phyloP scores from a whole-genome alignment of 441 rosid genomes.

The Viola pubescens region DNA sequence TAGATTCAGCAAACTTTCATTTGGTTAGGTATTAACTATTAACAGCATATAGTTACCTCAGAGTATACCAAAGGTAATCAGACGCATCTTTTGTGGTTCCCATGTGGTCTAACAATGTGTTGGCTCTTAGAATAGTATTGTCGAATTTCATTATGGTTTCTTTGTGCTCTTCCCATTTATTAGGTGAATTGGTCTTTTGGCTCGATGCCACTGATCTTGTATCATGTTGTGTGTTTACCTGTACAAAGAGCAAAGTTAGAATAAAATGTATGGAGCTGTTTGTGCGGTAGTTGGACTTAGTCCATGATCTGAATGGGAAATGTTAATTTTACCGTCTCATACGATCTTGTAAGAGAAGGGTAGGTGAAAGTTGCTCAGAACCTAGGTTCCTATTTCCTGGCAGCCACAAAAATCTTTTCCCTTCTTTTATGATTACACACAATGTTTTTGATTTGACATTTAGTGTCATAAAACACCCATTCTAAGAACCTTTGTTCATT shows the following conservation, averaged over 20 bases:
- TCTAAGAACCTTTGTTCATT: no score
- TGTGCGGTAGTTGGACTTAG: no score
- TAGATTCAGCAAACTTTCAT: background rate
- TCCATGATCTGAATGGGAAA: no score
- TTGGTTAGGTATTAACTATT: background rate
- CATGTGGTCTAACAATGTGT: conserved; percentile 54
- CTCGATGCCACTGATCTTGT: conserved; percentile 36
- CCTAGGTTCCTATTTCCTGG: no score
- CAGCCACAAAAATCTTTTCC: no score
- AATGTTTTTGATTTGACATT: no score
- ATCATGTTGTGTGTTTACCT: conserved; percentile 46
- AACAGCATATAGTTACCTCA: conserved; percentile 31
- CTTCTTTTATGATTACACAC: no score
- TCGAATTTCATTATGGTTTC: conserved; percentile 40
- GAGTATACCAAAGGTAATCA: conserved; percentile 71
- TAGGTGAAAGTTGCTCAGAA: no score
- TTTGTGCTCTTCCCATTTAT: conserved; percentile 47
- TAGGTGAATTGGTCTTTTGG: conserved; percentile 29
- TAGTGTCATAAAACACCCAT: no score
- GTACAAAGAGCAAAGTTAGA: conserved; percentile 14
- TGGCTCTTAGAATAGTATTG: conserved; percentile 35
- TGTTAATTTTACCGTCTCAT: no score
- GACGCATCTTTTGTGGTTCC: conserved; percentile 52
- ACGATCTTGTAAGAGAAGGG: no score
- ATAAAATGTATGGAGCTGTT: background rate